phyloP scores from a whole-genome alignment of 106 monocot species.

The Dendrobium huoshanense region DNA sequence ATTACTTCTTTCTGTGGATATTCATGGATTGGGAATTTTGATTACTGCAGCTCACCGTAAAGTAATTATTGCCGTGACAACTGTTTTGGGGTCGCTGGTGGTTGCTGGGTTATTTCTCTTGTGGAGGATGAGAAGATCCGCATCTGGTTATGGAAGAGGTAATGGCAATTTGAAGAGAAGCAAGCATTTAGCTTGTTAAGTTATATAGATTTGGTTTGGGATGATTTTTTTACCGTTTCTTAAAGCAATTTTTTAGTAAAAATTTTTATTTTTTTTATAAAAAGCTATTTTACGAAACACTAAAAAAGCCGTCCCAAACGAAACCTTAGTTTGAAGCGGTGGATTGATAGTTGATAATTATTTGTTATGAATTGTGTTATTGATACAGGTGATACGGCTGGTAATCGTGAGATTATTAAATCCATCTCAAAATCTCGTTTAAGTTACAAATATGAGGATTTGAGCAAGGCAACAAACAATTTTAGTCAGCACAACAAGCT shows the following conservation, averaged over 20 bases:
- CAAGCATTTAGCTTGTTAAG: not conserved
- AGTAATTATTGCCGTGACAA: conserved; percentile 17
- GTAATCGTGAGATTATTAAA: conserved; percentile 24
- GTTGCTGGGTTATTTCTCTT: conserved; percentile 16
- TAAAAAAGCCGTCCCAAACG: no score
- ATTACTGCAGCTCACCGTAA: conserved; percentile 13
- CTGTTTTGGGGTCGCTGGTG: conserved; percentile 14
- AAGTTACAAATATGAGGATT: conserved; percentile 52
- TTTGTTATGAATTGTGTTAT: conserved; percentile 1
- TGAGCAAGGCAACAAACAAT: conserved; percentile 46
- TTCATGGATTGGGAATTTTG: not conserved
- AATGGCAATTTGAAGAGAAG: not conserved
- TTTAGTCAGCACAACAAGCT: conserved; percentile 64
- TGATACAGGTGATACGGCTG: conserved; percentile 22
- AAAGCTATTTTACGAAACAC: no score
- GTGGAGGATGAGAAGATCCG: conserved; percentile 24
- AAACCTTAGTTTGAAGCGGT: not conserved
- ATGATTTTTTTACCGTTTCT: no score
- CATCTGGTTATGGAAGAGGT: conserved; percentile 16
- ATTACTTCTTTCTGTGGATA: not conserved
- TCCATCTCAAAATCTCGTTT: conserved; percentile 37
- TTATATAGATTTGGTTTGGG: no score
- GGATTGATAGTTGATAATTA: not conserved
- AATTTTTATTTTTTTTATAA: no score
- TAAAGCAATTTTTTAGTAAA: no score